phyloP scores from a whole-genome alignment of 2,329 filamentous ascomycete genomes.

The Colletotrichum truncatum region DNA sequence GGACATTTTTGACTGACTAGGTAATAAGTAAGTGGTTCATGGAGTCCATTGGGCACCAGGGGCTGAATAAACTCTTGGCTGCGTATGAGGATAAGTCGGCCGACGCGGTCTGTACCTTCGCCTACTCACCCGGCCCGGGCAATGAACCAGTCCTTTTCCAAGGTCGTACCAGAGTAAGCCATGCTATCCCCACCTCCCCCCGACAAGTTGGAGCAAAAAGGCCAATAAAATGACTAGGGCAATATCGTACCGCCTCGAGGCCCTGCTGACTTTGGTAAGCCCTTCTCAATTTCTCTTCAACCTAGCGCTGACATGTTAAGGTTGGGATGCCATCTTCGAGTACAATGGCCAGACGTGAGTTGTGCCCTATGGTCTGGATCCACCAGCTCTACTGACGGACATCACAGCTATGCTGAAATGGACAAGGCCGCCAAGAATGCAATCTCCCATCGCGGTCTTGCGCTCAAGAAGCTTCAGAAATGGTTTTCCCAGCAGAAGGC shows the following conservation, averaged over 20 bases:
- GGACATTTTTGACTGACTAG: not conserved
- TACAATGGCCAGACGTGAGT: slow-evolving; percentile 84
- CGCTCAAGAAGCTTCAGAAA: slow-evolving; percentile 83
- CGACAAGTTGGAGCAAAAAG: not conserved
- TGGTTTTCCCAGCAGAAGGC: slow-evolving; percentile 71
- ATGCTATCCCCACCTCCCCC: not conserved
- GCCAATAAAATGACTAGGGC: slow-evolving; percentile 51
- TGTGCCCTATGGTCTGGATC: not conserved
- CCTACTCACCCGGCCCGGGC: slow-evolving; percentile 86
- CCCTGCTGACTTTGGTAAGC: slow-evolving; percentile 81
- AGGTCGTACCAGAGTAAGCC: slow-evolving; percentile 79
- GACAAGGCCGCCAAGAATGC: slow-evolving; percentile 86
- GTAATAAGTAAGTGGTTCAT: slow-evolving; percentile 91
- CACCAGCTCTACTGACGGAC: not conserved
- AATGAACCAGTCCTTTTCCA: slow-evolving; percentile 89
- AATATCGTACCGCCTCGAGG: slow-evolving; percentile 88
- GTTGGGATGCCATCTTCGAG: slow-evolving; percentile 97
- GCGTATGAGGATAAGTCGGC: slow-evolving; percentile 92
- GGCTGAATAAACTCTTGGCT: slow-evolving; percentile 89
- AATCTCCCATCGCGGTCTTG: slow-evolving; percentile 89
- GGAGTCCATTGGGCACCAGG: slow-evolving; percentile 79
- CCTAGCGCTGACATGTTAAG: slow-evolving; percentile 52
- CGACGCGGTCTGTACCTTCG: slow-evolving; percentile 96
- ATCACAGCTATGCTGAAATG: slow-evolving; percentile 87
- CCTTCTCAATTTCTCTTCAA: not conserved